phyloP scores from a whole-genome alignment of 768 basidiomycete species.

The Rubroboletus pulcherrimus region DNA sequence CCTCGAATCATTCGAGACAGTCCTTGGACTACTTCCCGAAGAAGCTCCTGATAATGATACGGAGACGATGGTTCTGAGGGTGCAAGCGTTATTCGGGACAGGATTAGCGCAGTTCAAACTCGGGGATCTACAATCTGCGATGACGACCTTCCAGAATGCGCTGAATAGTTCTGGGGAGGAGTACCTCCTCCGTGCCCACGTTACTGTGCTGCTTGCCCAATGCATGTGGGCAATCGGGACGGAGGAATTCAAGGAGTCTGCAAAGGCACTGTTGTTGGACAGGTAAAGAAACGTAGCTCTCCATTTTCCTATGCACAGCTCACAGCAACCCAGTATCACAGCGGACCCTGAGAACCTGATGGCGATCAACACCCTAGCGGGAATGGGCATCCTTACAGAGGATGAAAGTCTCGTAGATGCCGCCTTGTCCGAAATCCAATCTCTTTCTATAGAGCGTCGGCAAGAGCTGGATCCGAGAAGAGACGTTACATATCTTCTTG shows the following conservation, averaged over 20 bases:
- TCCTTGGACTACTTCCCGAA: constrained; percentile 62
- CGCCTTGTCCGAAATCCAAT: constrained; percentile 75
- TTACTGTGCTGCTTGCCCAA: constrained; percentile 76
- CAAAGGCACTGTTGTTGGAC: constrained; percentile 76
- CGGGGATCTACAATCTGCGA: constrained; percentile 57
- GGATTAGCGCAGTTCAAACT: constrained; percentile 71
- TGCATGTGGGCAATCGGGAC: constrained; percentile 79
- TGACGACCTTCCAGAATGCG: constrained; percentile 66
- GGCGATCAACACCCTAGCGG: constrained; percentile 80
- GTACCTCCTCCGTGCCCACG: constrained; percentile 54
- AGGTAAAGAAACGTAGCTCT: constrained; percentile 48
- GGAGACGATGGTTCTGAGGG: constrained; percentile 42
- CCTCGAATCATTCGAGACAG: constrained; percentile 67
- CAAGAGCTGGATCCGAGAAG: constrained; percentile 63
- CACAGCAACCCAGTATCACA: constrained; percentile 53
- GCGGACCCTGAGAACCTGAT: constrained; percentile 73
- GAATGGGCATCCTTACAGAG: constrained; percentile 81
- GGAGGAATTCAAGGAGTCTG: constrained; percentile 71
- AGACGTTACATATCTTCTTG: constrained; percentile 68
- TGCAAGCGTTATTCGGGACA: constrained; percentile 65
- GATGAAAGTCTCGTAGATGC: constrained; percentile 84
- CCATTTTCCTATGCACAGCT: constrained; percentile 7
- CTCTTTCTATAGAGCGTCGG: constrained; percentile 63
- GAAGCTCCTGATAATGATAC: constrained; percentile 34
- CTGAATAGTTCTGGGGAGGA: constrained; percentile 52